A percentile compares a stretch with the other conserved stretches of the same genome.
These are phyloP conservation scores for Aureobasidium sp. DNA, from an alignment of 2,329 filamentous ascomycete species.

Conservation along the genomic window DNA sequence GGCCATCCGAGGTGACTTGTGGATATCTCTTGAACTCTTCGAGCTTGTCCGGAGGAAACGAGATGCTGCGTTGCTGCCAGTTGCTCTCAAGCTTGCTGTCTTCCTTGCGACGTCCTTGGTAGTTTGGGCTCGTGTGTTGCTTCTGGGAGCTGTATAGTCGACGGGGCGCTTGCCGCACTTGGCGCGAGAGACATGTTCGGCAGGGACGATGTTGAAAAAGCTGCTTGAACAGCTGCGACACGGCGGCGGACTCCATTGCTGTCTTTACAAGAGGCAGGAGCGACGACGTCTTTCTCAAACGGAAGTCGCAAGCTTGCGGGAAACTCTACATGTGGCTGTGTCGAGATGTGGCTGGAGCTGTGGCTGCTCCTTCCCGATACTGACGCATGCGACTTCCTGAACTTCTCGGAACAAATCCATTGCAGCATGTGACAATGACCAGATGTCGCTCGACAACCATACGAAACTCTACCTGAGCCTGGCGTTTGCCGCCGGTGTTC, in stretches of 20 bases:
- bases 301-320: not conserved
- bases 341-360: not conserved
- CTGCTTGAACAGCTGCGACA: constrained; percentile 73
- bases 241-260: constrained; percentile 71
- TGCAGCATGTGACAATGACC: constrained; percentile 9
- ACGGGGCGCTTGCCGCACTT: constrained; percentile 12
- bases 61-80: constrained; percentile 78
- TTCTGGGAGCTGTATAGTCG: constrained; percentile 12
- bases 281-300: not conserved
- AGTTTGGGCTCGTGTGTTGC: constrained; percentile 11
- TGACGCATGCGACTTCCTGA: not conserved
- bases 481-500: constrained; percentile 63
- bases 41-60: constrained; percentile 66
- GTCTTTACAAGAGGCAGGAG: not conserved
- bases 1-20: constrained; percentile 71
- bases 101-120: constrained; percentile 18
- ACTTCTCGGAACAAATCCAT: not conserved
- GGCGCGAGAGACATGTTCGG: constrained; percentile 36
- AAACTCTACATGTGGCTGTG: not conserved
- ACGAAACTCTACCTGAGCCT: constrained; percentile 14
- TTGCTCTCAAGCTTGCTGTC: constrained; percentile 53
- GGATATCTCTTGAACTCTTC: constrained; percentile 78
- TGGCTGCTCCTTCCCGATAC: not conserved
- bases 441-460: constrained; percentile 11
- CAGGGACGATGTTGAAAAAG: constrained; percentile 70